Evolutionary conservation across 495 filamentous ascomycete species (phyloP).

Genomic region (Aspergillus indologenus): DNA sequence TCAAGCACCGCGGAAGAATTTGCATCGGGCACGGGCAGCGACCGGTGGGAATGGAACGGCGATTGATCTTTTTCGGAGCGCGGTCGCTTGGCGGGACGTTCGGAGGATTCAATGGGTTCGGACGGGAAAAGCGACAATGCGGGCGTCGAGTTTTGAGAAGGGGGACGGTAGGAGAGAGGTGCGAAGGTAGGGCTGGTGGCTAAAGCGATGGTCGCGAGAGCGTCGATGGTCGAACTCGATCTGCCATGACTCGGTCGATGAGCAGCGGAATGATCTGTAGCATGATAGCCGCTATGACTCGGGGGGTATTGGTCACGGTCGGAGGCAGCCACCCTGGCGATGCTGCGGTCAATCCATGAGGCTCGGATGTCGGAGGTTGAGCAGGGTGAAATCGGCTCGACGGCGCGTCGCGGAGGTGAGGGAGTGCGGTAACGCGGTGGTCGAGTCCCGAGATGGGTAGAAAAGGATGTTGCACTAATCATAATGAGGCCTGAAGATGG

Average conservation of each 20-base stretch:
- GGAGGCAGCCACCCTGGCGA: conserved; percentile 26
- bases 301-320: conserved; percentile 28
- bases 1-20: conserved; percentile 41
- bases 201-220: conserved; percentile 54
- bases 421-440: conserved; percentile 53
- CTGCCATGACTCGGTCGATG: conserved; percentile 45
- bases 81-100: conserved; percentile 58
- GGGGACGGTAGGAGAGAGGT: conserved; percentile 33
- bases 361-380: conserved; percentile 31
- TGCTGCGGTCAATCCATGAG: conserved; percentile 33
- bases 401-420: conserved; percentile 52
- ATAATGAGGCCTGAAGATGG: conserved; percentile 27
- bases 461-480: conserved; percentile 48
- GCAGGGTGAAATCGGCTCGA: conserved; percentile 51
- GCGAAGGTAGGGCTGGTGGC: conserved; percentile 48
- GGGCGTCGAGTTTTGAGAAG: conserved; percentile 30
- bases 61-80: conserved; percentile 57
- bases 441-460: conserved; percentile 37
- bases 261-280: conserved; percentile 24
- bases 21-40: conserved; percentile 39
- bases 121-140: conserved; percentile 33
- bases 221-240: conserved; percentile 51
- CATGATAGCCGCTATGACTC: conserved; percentile 19
- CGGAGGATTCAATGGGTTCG: conserved; percentile 29
- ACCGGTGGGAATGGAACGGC: conserved; percentile 34